phyloP scores from a whole-genome alignment of 768 basidiomycete species.

The Neoboletus subvelutipes region DNA sequence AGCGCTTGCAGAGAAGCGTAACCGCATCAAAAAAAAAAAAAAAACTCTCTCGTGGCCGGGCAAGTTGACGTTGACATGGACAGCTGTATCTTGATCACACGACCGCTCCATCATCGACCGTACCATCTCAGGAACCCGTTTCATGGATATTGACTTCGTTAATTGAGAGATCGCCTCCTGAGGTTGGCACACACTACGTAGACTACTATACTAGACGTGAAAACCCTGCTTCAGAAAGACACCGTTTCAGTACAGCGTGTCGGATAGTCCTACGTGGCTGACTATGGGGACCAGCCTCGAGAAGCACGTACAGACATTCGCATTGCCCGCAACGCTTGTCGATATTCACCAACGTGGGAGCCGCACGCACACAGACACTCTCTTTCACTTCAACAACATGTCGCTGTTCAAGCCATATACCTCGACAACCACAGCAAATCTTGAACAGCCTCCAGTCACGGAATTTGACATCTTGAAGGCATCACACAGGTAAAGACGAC shows the following conservation, averaged over 20 bases:
- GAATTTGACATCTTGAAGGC: slow-evolving; percentile 79
- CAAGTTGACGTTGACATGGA: neutral
- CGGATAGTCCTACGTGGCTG: too few species aligned
- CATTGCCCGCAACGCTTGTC: too few species aligned
- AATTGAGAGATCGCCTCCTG: neutral
- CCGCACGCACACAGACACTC: neutral
- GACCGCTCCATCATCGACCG: neutral
- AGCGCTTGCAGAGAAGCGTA: neutral
- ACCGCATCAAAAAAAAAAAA: too few species aligned
- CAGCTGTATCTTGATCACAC: neutral
- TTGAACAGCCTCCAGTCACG: slow-evolving; percentile 21
- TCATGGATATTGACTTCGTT: neutral
- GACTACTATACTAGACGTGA: neutral
- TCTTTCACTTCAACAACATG: neutral
- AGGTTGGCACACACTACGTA: neutral
- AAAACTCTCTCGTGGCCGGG: too few species aligned
- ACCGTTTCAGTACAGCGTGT: neutral
- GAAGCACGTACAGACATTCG: too few species aligned
- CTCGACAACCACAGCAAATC: neutral
- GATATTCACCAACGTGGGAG: neutral
- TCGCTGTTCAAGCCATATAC: slow-evolving; percentile 18
- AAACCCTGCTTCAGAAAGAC: neutral
- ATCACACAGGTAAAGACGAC: slow-evolving; percentile 56
- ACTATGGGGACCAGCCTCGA: too few species aligned
- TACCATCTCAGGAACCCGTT: neutral